phyloP scores from a whole-genome alignment of 2,329 filamentous ascomycete species.

The Emericellopsis cladophorae region DNA sequence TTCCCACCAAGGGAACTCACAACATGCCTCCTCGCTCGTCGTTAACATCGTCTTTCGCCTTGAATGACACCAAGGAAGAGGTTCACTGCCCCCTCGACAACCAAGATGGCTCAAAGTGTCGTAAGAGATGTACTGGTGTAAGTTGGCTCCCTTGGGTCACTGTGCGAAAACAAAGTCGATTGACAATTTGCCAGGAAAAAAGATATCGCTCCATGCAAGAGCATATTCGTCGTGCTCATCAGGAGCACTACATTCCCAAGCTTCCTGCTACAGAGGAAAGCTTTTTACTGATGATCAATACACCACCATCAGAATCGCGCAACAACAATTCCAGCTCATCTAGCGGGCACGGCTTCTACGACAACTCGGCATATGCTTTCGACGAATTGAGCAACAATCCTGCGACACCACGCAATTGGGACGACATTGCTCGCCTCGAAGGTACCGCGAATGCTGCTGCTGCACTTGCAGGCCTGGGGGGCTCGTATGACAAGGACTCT shows the following conservation, averaged over 20 bases:
- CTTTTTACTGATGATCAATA: slow-evolving; percentile 93
- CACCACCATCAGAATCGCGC: slow-evolving; percentile 63
- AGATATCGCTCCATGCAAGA: slow-evolving; percentile 98
- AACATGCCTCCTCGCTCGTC: slow-evolving; percentile 83
- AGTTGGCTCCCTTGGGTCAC: slow-evolving; percentile 33
- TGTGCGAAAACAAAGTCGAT: slow-evolving; percentile 2
- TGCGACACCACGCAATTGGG: slow-evolving; percentile 55
- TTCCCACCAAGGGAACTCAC: background rate
- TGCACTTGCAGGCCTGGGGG: slow-evolving; percentile 72
- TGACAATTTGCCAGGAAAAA: slow-evolving; percentile 54
- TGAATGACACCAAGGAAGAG: slow-evolving; percentile 86
- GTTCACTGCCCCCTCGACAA: slow-evolving; percentile 93
- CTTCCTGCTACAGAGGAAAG: slow-evolving; percentile 96
- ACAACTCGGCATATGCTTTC: slow-evolving; percentile 53
- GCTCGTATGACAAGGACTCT: slow-evolving; percentile 65
- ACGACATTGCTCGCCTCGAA: slow-evolving; percentile 54
- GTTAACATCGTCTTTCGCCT: slow-evolving; percentile 81
- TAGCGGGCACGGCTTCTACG: slow-evolving; percentile 33
- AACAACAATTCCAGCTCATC: slow-evolving; percentile 21
- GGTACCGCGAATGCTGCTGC: slow-evolving; percentile 63
- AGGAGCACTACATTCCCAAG: slow-evolving; percentile 95
- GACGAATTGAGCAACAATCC: slow-evolving; percentile 50
- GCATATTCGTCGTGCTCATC: slow-evolving; percentile 94
- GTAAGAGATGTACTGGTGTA: slow-evolving; percentile 96
- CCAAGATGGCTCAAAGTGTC: slow-evolving; percentile 91